Evolutionary conservation across 176 grass and related monocot species (phyloP).

Genomic region (Oryza meridionalis): DNA sequence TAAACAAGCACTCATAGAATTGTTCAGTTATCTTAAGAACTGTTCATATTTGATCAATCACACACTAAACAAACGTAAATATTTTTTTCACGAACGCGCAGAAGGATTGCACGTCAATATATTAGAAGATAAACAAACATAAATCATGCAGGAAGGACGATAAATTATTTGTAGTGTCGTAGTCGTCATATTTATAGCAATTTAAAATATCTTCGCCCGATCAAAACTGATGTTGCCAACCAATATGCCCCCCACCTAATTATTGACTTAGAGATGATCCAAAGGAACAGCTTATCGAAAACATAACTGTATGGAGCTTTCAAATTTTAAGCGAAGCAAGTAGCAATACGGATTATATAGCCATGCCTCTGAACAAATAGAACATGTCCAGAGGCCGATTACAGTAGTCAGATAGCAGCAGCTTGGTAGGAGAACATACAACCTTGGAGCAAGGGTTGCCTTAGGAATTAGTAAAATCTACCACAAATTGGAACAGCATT

Average conservation of each 20-base stretch:
- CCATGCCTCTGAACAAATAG: background rate
- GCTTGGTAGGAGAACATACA: background rate
- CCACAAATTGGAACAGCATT: background rate
- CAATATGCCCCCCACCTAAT: background rate
- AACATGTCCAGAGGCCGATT: background rate
- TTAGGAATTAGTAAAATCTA: background rate
- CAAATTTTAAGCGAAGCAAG: background rate
- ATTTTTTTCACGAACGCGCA: too few species aligned
- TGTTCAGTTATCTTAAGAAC: background rate
- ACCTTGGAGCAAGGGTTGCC: background rate
- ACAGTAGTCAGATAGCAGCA: background rate
- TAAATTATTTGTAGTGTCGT: background rate
- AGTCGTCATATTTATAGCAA: background rate
- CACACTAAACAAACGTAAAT: background rate
- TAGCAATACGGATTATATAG: background rate
- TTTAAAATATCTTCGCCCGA: background rate
- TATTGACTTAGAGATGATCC: background rate
- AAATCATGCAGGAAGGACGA: background rate
- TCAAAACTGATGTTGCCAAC: conserved; percentile 11
- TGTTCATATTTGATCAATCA: background rate
- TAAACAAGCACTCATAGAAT: conserved; percentile 20
- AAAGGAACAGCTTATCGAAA: background rate
- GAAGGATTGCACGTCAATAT: too few species aligned
- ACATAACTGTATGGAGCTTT: background rate
- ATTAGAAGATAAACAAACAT: background rate